A percentile compares a stretch with the other conserved stretches of the same genome.
These are phyloP conservation scores for Cymbopogon flexuosus DNA, from an alignment of 202 grass and related monocot genomes.

Conservation along the genomic window DNA sequence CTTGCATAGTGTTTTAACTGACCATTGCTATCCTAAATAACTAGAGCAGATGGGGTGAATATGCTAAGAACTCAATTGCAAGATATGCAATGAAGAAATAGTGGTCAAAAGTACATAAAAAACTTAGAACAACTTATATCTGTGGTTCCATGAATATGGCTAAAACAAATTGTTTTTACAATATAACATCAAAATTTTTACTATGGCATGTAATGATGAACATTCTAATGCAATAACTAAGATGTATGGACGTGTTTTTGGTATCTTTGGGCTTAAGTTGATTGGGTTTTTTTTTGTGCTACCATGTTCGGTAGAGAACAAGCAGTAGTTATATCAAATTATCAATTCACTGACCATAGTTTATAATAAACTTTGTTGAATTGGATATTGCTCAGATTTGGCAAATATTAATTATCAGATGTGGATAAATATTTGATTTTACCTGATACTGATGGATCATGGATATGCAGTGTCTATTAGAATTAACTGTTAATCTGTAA, in stretches of 20 bases:
- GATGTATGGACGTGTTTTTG: neutral
- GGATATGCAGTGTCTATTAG: slow-evolving; percentile 2
- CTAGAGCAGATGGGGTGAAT: neutral
- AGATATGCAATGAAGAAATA: neutral
- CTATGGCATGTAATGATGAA: neutral
- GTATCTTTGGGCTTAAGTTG: neutral
- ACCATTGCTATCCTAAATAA: neutral
- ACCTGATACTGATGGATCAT: neutral
- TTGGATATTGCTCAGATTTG: slow-evolving; percentile 10
- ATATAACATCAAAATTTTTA: neutral
- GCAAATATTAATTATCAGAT: neutral
- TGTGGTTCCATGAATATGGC: neutral
- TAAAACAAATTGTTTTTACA: neutral
- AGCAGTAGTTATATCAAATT: neutral
- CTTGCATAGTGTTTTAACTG: slow-evolving; percentile 7
- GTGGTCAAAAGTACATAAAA: neutral
- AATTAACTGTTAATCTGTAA: slow-evolving; percentile 7
- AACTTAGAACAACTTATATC: neutral
- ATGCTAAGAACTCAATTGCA: neutral
- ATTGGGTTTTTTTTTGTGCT: slow-evolving; percentile 9
- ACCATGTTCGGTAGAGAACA: slow-evolving; percentile 4
- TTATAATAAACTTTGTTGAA: slow-evolving; percentile 5
- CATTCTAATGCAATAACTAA: slow-evolving; percentile 3
- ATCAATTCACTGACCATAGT: neutral
- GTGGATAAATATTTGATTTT: neutral